phyloP scores from a whole-genome alignment of 1,284 basidiomycete species.

The Cutaneotrichosporon sp. region DNA sequence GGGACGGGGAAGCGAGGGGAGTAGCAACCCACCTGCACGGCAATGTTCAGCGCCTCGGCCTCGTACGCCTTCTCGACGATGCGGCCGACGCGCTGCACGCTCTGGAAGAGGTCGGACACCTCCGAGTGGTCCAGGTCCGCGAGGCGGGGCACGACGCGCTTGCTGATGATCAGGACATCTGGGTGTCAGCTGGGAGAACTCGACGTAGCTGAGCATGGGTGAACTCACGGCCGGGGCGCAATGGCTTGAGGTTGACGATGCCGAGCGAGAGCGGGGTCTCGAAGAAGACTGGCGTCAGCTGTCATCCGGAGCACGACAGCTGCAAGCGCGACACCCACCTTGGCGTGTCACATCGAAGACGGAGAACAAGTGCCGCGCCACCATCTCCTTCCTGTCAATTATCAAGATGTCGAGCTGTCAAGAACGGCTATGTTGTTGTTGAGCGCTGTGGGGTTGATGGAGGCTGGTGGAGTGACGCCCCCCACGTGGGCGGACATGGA shows the following conservation, averaged over 20 bases:
- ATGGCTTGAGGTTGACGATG: conserved; percentile 89
- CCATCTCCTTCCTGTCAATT: conserved; percentile 1
- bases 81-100: conserved; percentile 61
- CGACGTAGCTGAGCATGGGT: too few relatives aligned
- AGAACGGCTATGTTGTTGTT: background rate
- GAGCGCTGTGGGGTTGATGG: background rate
- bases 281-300: conserved; percentile 63
- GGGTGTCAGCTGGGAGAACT: background rate
- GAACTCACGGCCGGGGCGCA: conserved; percentile 88
- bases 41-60: conserved; percentile 67
- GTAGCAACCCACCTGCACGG: conserved; percentile 78
- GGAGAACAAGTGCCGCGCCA: conserved; percentile 62
- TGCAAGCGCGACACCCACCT: conserved; percentile 33
- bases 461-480: background rate
- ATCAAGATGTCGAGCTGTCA: too few relatives aligned
- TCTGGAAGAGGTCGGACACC: conserved; percentile 72
- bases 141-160: conserved; percentile 71
- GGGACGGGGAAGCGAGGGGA: too few relatives aligned
- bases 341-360: conserved; percentile 81
- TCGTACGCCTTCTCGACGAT: conserved; percentile 54
- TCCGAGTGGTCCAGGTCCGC: conserved; percentile 70
- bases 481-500: background rate
- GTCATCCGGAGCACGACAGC: background rate
- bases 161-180: conserved; percentile 89
- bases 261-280: conserved; percentile 69